These are phyloP conservation scores for Cicer arietinum DNA, from an alignment of 306 rosid species.

Conservation along the genomic window DNA sequence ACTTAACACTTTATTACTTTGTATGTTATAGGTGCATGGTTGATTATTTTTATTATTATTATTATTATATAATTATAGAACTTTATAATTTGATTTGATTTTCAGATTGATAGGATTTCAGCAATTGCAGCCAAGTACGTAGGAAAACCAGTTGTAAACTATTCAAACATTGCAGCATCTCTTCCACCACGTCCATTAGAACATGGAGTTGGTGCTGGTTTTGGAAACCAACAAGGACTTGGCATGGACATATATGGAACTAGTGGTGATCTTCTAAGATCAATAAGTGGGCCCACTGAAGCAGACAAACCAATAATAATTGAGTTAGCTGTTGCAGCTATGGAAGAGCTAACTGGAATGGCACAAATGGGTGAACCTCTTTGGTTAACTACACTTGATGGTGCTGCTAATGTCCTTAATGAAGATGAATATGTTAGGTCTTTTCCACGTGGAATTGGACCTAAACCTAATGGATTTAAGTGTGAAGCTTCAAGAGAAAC, in stretches of 20 bases:
- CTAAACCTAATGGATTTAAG: constrained; percentile 74
- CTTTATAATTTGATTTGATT: not conserved
- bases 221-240: constrained; percentile 61
- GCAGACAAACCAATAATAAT: constrained; percentile 89
- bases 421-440: constrained; percentile 84
- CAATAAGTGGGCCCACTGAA: constrained; percentile 72
- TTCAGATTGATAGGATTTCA: constrained; percentile 88
- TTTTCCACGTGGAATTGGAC: constrained; percentile 82
- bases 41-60: too few relatives aligned
- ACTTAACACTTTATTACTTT: too few relatives aligned
- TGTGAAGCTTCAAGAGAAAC: constrained; percentile 87
- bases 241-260: constrained; percentile 71
- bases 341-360: constrained; percentile 89
- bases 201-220: constrained; percentile 63
- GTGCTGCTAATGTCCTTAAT: constrained; percentile 56
- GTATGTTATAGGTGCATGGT: too few relatives aligned
- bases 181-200: constrained; percentile 76
- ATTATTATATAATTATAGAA: not conserved
- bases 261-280: constrained; percentile 71
- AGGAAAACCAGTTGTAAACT: constrained; percentile 88
- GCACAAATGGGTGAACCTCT: constrained; percentile 92
- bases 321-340: constrained; percentile 94
- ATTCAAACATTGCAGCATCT: constrained; percentile 71
- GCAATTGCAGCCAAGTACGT: constrained; percentile 94
- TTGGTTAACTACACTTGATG: constrained; percentile 84